Conservation (phyloP, 2,329 filamentous ascomycete genomes). For the Colletotrichum magnum region DNA sequence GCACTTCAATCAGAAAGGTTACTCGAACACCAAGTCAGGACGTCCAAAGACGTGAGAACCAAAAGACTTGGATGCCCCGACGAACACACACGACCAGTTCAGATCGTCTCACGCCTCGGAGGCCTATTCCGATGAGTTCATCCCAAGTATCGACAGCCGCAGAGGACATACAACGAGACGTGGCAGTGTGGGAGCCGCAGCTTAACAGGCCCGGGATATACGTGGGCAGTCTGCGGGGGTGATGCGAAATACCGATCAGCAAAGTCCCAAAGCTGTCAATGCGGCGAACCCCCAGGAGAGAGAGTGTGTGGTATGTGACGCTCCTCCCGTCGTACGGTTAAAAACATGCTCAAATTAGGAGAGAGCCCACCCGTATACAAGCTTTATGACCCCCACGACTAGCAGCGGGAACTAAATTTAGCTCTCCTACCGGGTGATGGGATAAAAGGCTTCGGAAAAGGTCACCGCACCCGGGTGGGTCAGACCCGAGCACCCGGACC, state of each 20-base stretch:
- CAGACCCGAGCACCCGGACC: not conserved
- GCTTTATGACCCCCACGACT: constrained; percentile 2
- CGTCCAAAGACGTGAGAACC: no score
- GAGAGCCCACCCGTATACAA: not conserved
- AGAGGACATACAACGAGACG: not conserved
- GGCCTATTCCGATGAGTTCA: no score
- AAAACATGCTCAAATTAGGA: constrained; percentile 13
- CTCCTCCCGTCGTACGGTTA: constrained; percentile 5
- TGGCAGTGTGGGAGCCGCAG: not conserved
- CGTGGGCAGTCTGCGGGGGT: constrained; percentile 8
- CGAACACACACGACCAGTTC: no score
- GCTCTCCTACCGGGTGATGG: not conserved
- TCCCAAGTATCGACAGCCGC: not conserved
- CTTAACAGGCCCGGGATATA: not conserved
- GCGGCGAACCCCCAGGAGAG: not conserved
- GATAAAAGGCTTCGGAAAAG: not conserved
- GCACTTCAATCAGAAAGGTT: not conserved
- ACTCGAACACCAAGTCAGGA: no score
- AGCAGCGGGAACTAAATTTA: constrained; percentile 15
- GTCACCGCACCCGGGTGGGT: not conserved
- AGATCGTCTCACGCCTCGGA: no score
- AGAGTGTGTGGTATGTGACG: not conserved
- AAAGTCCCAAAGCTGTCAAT: not conserved
- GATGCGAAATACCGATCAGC: constrained; percentile 1
- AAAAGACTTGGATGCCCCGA: no score